These are phyloP conservation scores for Plasmodium yoelii DNA, from an alignment of 169 alveolate species.

Conservation along the genomic window DNA sequence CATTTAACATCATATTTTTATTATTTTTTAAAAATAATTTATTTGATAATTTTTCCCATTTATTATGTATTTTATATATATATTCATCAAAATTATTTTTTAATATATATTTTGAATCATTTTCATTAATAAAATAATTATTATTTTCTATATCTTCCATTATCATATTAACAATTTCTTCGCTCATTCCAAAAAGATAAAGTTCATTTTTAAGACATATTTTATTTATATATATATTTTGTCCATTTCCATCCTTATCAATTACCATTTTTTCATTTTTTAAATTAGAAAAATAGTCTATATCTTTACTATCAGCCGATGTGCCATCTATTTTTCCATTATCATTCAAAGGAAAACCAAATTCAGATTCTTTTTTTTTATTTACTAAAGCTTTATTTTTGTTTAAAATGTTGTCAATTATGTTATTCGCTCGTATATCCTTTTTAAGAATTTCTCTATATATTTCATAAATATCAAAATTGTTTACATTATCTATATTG, in stretches of 20 bases:
- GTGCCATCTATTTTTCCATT: neutral
- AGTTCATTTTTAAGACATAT: slow-evolving; percentile 36
- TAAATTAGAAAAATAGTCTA: neutral
- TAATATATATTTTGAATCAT: slow-evolving; percentile 12
- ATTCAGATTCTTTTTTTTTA: neutral
- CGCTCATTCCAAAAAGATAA: slow-evolving; percentile 22
- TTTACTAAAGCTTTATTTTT: neutral
- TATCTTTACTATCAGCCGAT: neutral
- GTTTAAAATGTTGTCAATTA: slow-evolving; percentile 12
- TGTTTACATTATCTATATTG: neutral
- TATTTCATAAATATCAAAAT: slow-evolving; percentile 30
- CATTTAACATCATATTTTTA: slow-evolving; percentile 52
- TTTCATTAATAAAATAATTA: neutral
- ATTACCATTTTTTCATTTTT: neutral
- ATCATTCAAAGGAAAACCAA: neutral
- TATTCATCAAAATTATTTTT: slow-evolving; percentile 43
- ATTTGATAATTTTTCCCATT: slow-evolving; percentile 52
- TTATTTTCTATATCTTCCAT: slow-evolving; percentile 15
- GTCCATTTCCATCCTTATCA: neutral
- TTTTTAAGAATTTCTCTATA: slow-evolving; percentile 36
- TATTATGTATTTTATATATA: slow-evolving; percentile 36
- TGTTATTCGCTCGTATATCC: slow-evolving; percentile 7
- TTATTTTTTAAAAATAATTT: slow-evolving; percentile 49
- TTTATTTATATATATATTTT: slow-evolving; percentile 10
- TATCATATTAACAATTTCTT: slow-evolving; percentile 18